Percentiles rank a stretch among this genome's conserved stretches.
Conservation (phyloP, 2,329 filamentous ascomycete species). For the Cucurbitaria berberidis region DNA sequence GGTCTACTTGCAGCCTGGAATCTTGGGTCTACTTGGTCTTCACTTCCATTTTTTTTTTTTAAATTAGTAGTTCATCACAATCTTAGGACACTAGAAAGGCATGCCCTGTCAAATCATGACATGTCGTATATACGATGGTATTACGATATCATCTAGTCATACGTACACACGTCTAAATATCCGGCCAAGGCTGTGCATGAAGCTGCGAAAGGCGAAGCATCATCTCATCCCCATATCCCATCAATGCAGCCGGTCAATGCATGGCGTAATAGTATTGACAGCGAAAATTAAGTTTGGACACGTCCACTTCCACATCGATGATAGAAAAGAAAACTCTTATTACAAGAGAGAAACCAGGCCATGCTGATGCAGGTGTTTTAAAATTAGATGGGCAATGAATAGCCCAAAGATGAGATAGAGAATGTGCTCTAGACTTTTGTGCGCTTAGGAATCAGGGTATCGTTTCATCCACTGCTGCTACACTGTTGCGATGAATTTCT, state of each 20-base stretch:
- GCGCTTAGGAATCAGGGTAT: too few species aligned
- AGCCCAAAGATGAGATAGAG: conserved; percentile 19
- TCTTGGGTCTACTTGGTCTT: neutral
- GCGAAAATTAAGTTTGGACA: conserved; percentile 26
- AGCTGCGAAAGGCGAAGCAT: neutral
- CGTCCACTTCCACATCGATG: conserved; percentile 10
- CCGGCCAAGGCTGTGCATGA: neutral
- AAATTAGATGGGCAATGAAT: conserved; percentile 16
- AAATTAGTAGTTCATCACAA: neutral
- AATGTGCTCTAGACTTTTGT: conserved; percentile 14
- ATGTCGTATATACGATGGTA: conserved; percentile 1
- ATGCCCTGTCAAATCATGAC: neutral
- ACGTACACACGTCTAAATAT: neutral
- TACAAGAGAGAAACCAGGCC: conserved; percentile 16
- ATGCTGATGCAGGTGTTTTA: conserved; percentile 22
- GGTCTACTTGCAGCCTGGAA: neutral
- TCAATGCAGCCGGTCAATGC: conserved; percentile 22
- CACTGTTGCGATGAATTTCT: conserved; percentile 8
- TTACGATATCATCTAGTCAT: neutral
- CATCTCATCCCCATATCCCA: conserved; percentile 5
- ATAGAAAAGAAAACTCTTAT: conserved; percentile 10
- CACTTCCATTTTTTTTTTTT: too few species aligned
- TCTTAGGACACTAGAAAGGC: too few species aligned
- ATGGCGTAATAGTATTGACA: conserved; percentile 31
- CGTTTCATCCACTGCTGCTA: conserved; percentile 30